Evolutionary conservation across 2,329 filamentous ascomycete genomes (phyloP), one percentile per base, ranked within the genome.

Genomic region (Pseudocercospora fuligena): DNA sequence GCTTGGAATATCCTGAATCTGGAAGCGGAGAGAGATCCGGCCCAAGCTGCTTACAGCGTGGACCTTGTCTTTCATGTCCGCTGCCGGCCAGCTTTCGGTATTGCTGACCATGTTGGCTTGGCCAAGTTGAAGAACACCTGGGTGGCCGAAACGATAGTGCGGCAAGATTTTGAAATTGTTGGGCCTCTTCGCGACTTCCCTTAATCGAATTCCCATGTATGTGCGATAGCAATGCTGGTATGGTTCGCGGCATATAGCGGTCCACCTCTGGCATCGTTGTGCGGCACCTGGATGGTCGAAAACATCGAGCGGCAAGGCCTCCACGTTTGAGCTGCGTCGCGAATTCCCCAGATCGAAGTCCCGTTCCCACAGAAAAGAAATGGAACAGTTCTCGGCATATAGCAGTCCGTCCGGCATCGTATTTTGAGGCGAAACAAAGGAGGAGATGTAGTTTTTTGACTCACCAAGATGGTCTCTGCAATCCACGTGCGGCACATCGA

Each of bases 381-480:
- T 36, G 3, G 31, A 19, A 9, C n/a, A n/a, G 5, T 43, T 16
- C 1, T 19, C 7, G 40, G n/a, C 40, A 43, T 43, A 43, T 43
- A 43, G 14, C 36, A 40, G 14, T 40, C 36, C 36, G 5, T 40
- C 36, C 5, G 36, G 47, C 23, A 25, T 5, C 7, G 1, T n/a
- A n/a, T 3, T 23, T 11, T 8, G 4, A 51, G 47, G 7, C 23
- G 47, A 4, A 31, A 31, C 16, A 25, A 16, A 54, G 25, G 9
- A 56, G 16, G 40, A 43, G 7, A 43, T 43, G n/a, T n/a, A 43
- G n/a, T n/a, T 3, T 2, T 7, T 54, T n/a, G 5, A 58, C 81
- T 62, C 80, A 87, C 86, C 86, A 49, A 89, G 72, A 76, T 88
- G 85, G 73, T 88, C 86, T 75, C 86, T 79, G 70, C 83, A 83